Base-by-base conservation (phyloP, 169 alveolate species). In the Plasmodium berghei region DNA sequence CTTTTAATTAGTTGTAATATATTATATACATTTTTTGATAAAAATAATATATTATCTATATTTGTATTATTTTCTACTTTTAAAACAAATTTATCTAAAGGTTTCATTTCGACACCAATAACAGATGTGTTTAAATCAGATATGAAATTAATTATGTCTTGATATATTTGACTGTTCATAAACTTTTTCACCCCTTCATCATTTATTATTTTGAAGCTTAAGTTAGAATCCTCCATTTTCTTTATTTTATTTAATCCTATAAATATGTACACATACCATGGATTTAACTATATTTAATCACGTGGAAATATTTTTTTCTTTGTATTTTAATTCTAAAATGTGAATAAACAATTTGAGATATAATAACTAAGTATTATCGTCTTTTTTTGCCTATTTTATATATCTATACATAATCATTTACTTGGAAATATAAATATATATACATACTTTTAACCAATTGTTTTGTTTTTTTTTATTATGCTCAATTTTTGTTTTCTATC, bases 81-180 rank as follows among this genome's bases (percentile, higher is more conserved):
- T 22, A 20, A 18, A 20, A 20, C 22, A 67, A 75, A 75, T 9
- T 63, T 12, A 5, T 75, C 89, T 16, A 75, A 12, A 45, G 89
- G 89, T 26, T 42, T 66, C 89, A 75, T 75, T 49, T 75, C 89
- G 14, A 75, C 74, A 26, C 55, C 89, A 14, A 75, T 56, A 18
- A 75, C 89, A 20, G 89, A 75, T 18, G 16, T 75, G 72, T 75
- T 75, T 18, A 75, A 18, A 14, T 63, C 54, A 5, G 89, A 20
- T 12, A 75, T 75, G 54, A 75, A 75, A 12, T 75, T 74, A 34
- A 75, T 49, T 26, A 75, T 34, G 16, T 75, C 89, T 40, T 63
- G 63, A 55, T 75, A 75, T 16, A 42, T 58, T 24, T 66, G 45
- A 52, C 89, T 75, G 12, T 49, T 75, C 26, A 26, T 62, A 58